These are phyloP conservation scores for Colletotrichum sp. DNA, from an alignment of 2,329 filamentous ascomycete species.

Conservation along the genomic window DNA sequence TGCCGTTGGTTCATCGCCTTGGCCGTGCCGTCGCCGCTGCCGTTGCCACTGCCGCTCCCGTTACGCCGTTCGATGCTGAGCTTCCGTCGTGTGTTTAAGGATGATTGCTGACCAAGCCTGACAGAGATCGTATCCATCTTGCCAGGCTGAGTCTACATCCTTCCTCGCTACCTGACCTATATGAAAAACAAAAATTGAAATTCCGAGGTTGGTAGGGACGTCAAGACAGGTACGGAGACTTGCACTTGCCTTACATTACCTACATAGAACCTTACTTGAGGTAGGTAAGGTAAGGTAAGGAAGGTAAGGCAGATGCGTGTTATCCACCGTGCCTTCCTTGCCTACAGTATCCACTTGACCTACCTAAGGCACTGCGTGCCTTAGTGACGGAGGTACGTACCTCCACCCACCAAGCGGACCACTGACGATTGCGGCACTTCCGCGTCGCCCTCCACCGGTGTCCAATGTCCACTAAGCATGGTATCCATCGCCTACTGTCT, in stretches of 20 bases:
- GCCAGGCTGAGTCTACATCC: neutral
- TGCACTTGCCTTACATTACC: neutral
- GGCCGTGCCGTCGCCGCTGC: neutral
- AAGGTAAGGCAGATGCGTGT: neutral
- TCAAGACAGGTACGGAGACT: neutral
- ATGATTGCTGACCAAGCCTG: slow-evolving; percentile 9
- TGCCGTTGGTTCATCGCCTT: neutral
- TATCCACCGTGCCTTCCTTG: neutral
- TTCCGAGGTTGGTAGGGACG: neutral
- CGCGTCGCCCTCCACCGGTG: neutral
- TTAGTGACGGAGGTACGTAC: neutral
- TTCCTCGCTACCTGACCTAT: neutral
- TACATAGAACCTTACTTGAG: neutral
- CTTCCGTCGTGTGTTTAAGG: neutral
- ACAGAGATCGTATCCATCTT: neutral
- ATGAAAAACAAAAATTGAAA: neutral
- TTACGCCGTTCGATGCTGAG: neutral
- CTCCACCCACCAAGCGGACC: neutral
- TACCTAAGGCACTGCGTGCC: too few relatives aligned
- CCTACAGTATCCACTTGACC: neutral
- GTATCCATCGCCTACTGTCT: neutral
- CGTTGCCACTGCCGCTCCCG: slow-evolving; percentile 10
- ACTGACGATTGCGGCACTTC: slow-evolving; percentile 20
- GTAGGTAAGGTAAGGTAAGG: neutral
- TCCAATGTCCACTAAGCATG: neutral